A percentile compares a stretch with the other conserved stretches of the same genome.
Conservation (phyloP, 352 stramenopile species). For the Aphanomyces astaci region DNA sequence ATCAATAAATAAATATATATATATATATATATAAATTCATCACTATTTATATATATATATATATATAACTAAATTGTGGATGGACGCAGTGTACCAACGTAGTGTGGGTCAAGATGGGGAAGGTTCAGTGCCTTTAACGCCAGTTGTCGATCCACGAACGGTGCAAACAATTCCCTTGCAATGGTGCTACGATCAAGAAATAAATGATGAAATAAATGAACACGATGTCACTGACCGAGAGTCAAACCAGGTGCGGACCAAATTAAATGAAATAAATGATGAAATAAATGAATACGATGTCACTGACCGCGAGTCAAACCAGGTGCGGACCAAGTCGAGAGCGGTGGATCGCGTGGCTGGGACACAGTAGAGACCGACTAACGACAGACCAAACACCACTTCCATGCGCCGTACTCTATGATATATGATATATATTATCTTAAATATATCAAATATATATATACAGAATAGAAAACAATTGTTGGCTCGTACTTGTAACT, state of each 20-base stretch:
- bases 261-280: no score
- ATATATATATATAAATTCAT: no score
- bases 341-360: background rate
- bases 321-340: background rate
- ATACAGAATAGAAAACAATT: background rate
- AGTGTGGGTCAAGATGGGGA: background rate
- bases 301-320: conserved; percentile 17
- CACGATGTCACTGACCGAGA: no score
- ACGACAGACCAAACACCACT: background rate
- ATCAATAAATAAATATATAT: no score
- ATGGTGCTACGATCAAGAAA: no score
- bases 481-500: conserved; percentile 10
- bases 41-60: no score
- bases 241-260: no score
- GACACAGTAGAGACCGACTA: conserved; percentile 4
- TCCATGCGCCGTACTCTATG: conserved; percentile 20
- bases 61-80: no score
- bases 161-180: background rate
- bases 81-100: background rate
- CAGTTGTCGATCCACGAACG: background rate
- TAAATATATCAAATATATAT: no score
- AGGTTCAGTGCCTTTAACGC: background rate
- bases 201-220: no score
- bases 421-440: no score
- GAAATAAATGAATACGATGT: no score